Percentiles rank a stretch among this genome's conserved stretches.
Conservation (phyloP, 306 rosid genomes). For the Acacia acuminata region DNA sequence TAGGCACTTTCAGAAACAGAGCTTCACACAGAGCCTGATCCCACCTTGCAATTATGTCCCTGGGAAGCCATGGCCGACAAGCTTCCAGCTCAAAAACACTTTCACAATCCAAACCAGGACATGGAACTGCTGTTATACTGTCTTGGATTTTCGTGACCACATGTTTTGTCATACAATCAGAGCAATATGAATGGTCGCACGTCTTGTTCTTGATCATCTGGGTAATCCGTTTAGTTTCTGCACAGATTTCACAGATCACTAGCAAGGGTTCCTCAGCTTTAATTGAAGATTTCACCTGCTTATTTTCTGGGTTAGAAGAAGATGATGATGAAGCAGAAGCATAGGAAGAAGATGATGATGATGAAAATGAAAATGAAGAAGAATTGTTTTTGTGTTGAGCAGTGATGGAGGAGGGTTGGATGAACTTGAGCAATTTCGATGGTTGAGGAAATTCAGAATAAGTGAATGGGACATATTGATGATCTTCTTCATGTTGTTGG, state of each 20-base stretch:
- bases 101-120: conserved; percentile 55
- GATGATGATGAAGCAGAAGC: background rate
- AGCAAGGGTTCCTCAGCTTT: conserved; percentile 1
- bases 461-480: conserved; percentile 1
- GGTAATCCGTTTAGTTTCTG: conserved; percentile 20
- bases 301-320: background rate
- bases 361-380: background rate
- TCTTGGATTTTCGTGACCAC: conserved; percentile 56
- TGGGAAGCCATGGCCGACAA: conserved; percentile 47
- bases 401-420: conserved; percentile 31
- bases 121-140: conserved; percentile 36
- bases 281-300: background rate
- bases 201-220: conserved; percentile 40
- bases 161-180: conserved; percentile 52
- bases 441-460: conserved; percentile 43
- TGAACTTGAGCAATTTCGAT: conserved; percentile 48
- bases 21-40: conserved; percentile 44
- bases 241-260: conserved; percentile 53
- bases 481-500: background rate
- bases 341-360: background rate
- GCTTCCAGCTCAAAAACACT: conserved; percentile 44
- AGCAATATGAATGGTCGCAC: conserved; percentile 59
- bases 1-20: conserved; percentile 18
- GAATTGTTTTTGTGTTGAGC: background rate
- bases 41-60: conserved; percentile 49